phyloP scores from a whole-genome alignment of 2,329 filamentous ascomycete genomes.

The Pseudogymnoascus sp. region DNA sequence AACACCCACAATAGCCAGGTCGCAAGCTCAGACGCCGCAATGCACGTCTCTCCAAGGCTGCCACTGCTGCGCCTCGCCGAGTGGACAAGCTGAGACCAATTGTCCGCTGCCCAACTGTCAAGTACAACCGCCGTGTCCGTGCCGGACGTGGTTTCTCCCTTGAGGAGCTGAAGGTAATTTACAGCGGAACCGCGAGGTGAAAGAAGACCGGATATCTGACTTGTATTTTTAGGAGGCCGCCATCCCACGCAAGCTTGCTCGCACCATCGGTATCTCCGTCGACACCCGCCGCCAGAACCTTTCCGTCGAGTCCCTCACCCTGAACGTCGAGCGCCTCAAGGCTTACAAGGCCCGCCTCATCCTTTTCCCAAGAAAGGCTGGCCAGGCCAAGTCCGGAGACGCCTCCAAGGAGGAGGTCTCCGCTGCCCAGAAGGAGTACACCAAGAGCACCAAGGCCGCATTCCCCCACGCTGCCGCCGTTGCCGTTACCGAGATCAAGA shows the following conservation, averaged over 20 bases:
- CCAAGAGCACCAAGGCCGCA: conserved; percentile 47
- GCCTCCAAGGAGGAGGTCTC: conserved; percentile 73
- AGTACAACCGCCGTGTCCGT: conserved; percentile 98
- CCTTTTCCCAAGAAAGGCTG: conserved; percentile 92
- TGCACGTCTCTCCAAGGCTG: conserved; percentile 90
- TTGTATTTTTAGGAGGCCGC: conserved; percentile 67
- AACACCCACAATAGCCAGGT: conserved; percentile 62
- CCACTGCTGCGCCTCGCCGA: conserved; percentile 88
- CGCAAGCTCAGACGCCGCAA: conserved; percentile 90
- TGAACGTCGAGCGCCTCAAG: conserved; percentile 96
- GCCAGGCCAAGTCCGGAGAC: conserved; percentile 90
- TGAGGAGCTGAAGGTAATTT: conserved; percentile 87
- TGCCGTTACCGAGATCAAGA: conserved; percentile 67
- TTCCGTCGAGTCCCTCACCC: conserved; percentile 86
- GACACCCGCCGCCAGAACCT: conserved; percentile 96
- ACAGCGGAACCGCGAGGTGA: background rate
- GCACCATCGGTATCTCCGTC: conserved; percentile 95
- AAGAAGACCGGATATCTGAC: conserved; percentile 16
- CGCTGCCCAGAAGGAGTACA: conserved; percentile 53
- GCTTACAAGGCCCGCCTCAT: conserved; percentile 95
- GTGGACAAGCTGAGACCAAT: conserved; percentile 95
- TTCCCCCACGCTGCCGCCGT: conserved; percentile 69
- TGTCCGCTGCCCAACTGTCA: conserved; percentile 95
- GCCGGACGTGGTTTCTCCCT: conserved; percentile 97
- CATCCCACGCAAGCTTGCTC: conserved; percentile 87